Evolutionary conservation across 2,329 filamentous ascomycete species (phyloP).

Genomic region (Phyllosticta citribraziliensis): DNA sequence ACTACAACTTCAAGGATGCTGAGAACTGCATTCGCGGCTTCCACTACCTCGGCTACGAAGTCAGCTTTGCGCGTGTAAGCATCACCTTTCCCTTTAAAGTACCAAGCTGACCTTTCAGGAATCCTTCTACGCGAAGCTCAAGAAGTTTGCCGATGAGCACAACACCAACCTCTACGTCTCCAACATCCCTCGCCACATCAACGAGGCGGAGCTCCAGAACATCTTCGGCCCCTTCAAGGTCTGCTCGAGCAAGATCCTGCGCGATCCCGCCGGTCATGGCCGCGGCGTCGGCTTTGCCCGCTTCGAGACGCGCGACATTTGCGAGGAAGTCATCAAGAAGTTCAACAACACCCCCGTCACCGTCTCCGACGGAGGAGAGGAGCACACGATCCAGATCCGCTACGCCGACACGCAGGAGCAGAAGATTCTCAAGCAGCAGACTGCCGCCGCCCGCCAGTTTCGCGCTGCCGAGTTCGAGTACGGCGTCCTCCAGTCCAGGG

Average conservation of each 20-base stretch:
- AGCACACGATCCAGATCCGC: conserved; percentile 81
- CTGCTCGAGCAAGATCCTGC: conserved; percentile 88
- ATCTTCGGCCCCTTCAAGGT: conserved; percentile 76
- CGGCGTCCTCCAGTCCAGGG: conserved; percentile 19
- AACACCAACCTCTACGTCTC: conserved; percentile 98
- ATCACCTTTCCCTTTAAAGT: conserved; percentile 1
- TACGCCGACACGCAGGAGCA: conserved; percentile 96
- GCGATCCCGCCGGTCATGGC: conserved; percentile 83
- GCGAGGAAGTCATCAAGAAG: conserved; percentile 76
- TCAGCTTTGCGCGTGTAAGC: conserved; percentile 84
- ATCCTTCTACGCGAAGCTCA: conserved; percentile 96
- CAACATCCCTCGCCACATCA: conserved; percentile 85
- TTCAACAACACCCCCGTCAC: conserved; percentile 63
- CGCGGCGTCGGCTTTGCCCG: conserved; percentile 96
- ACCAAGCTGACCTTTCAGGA: conserved; percentile 40
- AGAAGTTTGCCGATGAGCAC: conserved; percentile 79
- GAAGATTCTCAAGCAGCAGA: conserved; percentile 93
- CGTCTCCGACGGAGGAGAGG: conserved; percentile 56
- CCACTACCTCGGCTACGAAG: conserved; percentile 89
- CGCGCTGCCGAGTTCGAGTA: conserved; percentile 80
- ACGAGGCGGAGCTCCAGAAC: conserved; percentile 71
- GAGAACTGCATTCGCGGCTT: conserved; percentile 96
- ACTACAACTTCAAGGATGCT: conserved; percentile 74
- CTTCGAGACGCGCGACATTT: conserved; percentile 81
- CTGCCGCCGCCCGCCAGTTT: conserved; percentile 88